Evolutionary conservation across 768 basidiomycete species (phyloP).

Genomic region (Collybia nuda): DNA sequence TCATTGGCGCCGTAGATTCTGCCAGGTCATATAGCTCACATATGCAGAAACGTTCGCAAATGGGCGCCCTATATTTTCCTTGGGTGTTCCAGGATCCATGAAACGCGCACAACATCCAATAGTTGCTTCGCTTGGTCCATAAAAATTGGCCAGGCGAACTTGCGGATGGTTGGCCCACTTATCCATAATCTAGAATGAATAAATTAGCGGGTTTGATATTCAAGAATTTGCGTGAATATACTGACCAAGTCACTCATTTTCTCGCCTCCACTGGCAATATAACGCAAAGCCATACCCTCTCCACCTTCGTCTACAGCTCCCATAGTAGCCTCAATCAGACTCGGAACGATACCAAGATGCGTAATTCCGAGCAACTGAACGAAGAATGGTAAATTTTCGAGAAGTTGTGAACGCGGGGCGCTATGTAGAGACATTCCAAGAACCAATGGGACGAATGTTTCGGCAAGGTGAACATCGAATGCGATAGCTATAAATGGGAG

Average conservation of each 20-base stretch:
- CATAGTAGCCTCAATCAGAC: constrained; percentile 51
- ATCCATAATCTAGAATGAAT: constrained; percentile 31
- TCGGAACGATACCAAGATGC: constrained; percentile 52
- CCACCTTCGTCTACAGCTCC: constrained; percentile 24
- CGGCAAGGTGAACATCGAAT: constrained; percentile 51
- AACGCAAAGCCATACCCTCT: constrained; percentile 32
- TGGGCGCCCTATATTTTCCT: constrained; percentile 42
- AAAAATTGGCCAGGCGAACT: constrained; percentile 48
- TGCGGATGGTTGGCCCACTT: constrained; percentile 47
- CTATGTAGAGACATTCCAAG: constrained; percentile 45
- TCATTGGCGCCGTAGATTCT: constrained; percentile 4
- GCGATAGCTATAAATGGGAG: constrained; percentile 37
- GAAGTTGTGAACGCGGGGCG: constrained; percentile 42
- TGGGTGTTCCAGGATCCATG: constrained; percentile 37
- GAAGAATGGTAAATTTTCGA: constrained; percentile 37
- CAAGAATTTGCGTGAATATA: neutral
- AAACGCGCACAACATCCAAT: constrained; percentile 49
- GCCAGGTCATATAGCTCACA: constrained; percentile 16
- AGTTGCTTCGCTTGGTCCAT: constrained; percentile 53
- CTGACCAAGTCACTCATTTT: constrained; percentile 51
- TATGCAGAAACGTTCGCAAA: constrained; percentile 36
- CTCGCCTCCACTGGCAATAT: constrained; percentile 50
- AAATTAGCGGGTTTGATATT: neutral
- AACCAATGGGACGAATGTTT: constrained; percentile 38
- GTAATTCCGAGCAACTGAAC: constrained; percentile 39